A percentile compares a stretch with the other conserved stretches of the same genome.
phyloP scores from a whole-genome alignment of 108 stramenopile species.

The Thalassiosira profunda region DNA sequence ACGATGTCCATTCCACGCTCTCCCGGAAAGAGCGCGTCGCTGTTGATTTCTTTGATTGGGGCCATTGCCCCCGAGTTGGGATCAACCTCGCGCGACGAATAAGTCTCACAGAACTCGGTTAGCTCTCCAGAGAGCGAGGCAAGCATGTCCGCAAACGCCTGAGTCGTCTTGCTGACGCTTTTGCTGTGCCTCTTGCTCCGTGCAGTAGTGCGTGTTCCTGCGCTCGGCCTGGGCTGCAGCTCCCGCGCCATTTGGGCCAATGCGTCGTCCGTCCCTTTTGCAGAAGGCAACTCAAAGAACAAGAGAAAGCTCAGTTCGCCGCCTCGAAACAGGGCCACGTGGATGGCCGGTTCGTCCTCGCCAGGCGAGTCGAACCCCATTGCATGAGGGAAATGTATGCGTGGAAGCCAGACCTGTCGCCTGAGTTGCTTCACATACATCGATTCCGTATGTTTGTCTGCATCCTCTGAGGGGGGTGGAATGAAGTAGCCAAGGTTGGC shows the following conservation, averaged over 20 bases:
- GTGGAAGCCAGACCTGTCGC: conserved; percentile 67
- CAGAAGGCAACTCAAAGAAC: conserved; percentile 26
- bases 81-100: conserved; percentile 17
- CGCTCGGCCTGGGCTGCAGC: background rate
- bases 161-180: conserved; percentile 7
- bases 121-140: conserved; percentile 16
- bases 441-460: conserved; percentile 3
- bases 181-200: conserved; percentile 8
- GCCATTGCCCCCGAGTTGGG: conserved; percentile 10
- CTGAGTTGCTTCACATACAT: conserved; percentile 51
- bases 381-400: conserved; percentile 37
- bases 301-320: conserved; percentile 51
- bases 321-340: conserved; percentile 44
- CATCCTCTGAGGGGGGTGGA: conserved; percentile 8
- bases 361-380: background rate
- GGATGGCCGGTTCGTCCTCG: conserved; percentile 25
- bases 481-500: background rate
- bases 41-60: conserved; percentile 7
- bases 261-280: background rate
- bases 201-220: conserved; percentile 12
- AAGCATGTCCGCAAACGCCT: conserved; percentile 24
- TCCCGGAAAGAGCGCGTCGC: conserved; percentile 20
- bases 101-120: conserved; percentile 25
- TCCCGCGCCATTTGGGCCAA: conserved; percentile 15
- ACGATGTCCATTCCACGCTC: conserved; percentile 64